Percentiles rank a stretch among this genome's conserved stretches.
Conservation (phyloP, 2,329 filamentous ascomycete genomes). For the Nothophaeocryptopus gaeumannii region DNA sequence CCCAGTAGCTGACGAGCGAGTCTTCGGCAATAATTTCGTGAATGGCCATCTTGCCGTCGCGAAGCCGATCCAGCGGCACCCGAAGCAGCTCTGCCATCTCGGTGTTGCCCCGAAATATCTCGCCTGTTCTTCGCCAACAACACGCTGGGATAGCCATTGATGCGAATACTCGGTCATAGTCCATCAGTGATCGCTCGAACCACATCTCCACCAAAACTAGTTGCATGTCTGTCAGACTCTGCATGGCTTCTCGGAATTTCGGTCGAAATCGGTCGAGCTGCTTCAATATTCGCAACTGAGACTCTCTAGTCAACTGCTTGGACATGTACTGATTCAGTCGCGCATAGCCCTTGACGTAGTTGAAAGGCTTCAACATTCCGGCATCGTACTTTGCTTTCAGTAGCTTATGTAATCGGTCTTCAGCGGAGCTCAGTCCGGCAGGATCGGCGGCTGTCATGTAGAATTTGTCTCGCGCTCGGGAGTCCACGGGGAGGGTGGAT, state of each 20-base stretch:
- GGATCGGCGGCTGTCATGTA: constrained; percentile 97
- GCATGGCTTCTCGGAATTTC: constrained; percentile 93
- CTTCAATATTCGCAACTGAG: constrained; percentile 85
- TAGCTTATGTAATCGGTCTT: constrained; percentile 92
- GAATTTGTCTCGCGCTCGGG: constrained; percentile 74
- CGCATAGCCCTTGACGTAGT: constrained; percentile 95
- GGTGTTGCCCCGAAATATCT: constrained; percentile 96
- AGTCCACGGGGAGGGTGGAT: constrained; percentile 62
- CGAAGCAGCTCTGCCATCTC: constrained; percentile 97
- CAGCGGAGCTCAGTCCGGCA: constrained; percentile 78
- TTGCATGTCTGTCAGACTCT: constrained; percentile 87
- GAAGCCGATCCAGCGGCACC: constrained; percentile 82
- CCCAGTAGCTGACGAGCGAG: constrained; percentile 95
- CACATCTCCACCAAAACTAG: constrained; percentile 97
- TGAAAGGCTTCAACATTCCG: constrained; percentile 91
- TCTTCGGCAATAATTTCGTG: constrained; percentile 96
- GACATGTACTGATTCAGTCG: constrained; percentile 89
- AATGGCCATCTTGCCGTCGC: constrained; percentile 90
- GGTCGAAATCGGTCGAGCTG: constrained; percentile 91
- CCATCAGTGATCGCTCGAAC: constrained; percentile 95
- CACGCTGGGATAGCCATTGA: constrained; percentile 98
- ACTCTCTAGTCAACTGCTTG: constrained; percentile 74
- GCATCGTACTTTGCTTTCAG: constrained; percentile 95
- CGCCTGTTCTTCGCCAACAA: constrained; percentile 92
- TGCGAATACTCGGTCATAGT: constrained; percentile 96